A percentile compares a stretch with the other conserved stretches of the same genome.
Evolutionary conservation across 371 early-diverging fungal genomes (phyloP).

Genomic region (Mortierella sp.): DNA sequence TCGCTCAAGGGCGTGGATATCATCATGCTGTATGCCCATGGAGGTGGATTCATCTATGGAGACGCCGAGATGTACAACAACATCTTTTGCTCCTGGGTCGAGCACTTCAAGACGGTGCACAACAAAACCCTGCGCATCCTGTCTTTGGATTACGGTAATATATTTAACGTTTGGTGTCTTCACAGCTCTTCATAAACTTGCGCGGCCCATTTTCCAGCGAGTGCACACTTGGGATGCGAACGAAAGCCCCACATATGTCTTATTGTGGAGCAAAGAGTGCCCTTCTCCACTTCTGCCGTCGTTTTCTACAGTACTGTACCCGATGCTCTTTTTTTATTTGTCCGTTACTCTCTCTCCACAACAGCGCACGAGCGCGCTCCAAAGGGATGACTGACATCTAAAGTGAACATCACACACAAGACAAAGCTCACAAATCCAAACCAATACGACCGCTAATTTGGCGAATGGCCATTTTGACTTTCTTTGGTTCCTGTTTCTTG

Average conservation of each 20-base stretch:
- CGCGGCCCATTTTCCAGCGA: background rate
- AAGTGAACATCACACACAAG: constrained; percentile 2
- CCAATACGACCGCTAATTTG: too few species aligned
- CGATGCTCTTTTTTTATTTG: too few species aligned
- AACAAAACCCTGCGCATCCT: constrained; percentile 50
- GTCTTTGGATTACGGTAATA: constrained; percentile 49
- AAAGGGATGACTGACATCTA: background rate
- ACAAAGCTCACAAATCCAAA: too few species aligned
- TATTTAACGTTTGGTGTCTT: background rate
- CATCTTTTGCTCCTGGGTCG: constrained; percentile 53
- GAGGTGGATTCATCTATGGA: constrained; percentile 54
- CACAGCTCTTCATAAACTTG: background rate
- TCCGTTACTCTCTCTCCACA: background rate
- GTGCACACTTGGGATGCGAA: too few species aligned
- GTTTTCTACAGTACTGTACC: too few species aligned
- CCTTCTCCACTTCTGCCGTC: too few species aligned
- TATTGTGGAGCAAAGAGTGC: too few species aligned
- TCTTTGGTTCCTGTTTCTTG: background rate
- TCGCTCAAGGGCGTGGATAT: constrained; percentile 53
- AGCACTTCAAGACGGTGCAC: constrained; percentile 51
- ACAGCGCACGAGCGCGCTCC: background rate
- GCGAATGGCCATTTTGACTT: too few species aligned
- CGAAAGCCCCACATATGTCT: too few species aligned
- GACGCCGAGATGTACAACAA: constrained; percentile 57
- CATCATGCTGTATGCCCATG: constrained; percentile 52